Evolutionary conservation across 2,329 filamentous ascomycete species (phyloP).

Genomic region (Trichocomaceae sp.): DNA sequence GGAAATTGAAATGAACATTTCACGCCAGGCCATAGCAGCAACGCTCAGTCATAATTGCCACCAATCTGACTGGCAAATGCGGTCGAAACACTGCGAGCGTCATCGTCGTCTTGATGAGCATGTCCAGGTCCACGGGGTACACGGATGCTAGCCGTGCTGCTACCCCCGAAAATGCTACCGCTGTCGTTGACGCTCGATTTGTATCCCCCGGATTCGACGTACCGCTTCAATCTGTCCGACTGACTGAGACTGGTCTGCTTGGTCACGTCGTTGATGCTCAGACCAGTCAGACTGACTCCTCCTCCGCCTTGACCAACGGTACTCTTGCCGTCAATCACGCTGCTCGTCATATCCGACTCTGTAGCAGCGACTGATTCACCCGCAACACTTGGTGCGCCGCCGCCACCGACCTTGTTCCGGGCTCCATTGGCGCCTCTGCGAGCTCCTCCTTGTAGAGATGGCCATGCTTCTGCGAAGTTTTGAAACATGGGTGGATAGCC

Average conservation of each 20-base stretch:
- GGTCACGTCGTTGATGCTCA: conserved; percentile 65
- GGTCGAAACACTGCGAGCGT: conserved; percentile 91
- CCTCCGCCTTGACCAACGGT: conserved; percentile 62
- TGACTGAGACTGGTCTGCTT: conserved; percentile 70
- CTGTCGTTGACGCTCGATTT: conserved; percentile 47
- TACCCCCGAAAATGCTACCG: conserved; percentile 61
- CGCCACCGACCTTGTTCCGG: conserved; percentile 51
- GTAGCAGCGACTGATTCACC: conserved; percentile 90
- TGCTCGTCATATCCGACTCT: conserved; percentile 77
- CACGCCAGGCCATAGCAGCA: neutral
- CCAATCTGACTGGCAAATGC: conserved; percentile 95
- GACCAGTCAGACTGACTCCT: conserved; percentile 79
- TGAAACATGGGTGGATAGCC: conserved; percentile 95
- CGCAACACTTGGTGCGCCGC: conserved; percentile 64
- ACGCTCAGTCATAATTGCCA: conserved; percentile 53
- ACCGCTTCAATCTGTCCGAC: conserved; percentile 87
- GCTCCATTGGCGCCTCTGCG: conserved; percentile 56
- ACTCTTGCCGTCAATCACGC: conserved; percentile 67
- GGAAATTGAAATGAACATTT: neutral
- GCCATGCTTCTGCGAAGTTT: conserved; percentile 87
- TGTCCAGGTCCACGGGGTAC: conserved; percentile 41
- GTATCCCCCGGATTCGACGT: conserved; percentile 75
- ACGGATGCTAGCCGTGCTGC: conserved; percentile 49
- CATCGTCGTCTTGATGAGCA: conserved; percentile 63
- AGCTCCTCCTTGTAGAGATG: conserved; percentile 61